Evolutionary conservation across 164 flowering plant species (phyloP), one percentile per base, ranked within the genome.

Genomic region (Macadamia integrifolia): DNA sequence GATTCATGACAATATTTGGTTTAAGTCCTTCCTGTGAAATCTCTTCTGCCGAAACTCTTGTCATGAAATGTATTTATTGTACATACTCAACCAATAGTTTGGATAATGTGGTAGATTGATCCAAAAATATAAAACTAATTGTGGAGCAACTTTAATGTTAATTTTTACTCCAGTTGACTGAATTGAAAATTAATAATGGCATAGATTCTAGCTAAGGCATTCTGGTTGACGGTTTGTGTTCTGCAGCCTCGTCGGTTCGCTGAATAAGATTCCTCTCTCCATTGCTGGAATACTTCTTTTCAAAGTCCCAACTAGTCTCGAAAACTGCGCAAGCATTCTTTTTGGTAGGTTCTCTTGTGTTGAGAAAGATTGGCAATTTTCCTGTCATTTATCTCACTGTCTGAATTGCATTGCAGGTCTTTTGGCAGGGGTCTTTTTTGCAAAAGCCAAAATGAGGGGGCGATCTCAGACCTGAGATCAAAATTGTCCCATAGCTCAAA

Each of bases 191-290:
- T 49, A 11, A 29, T 59, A 23, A 58, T 31, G 15, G 30, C 60
- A 61, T 0, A 10, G 14, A 32, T 53, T 48, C 29, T 56, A 8
- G 11, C 10, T 56, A 14, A 64, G 6, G 15, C 62, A 8, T 42
- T 13, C 14, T 72, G 56, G 62, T 76, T 67, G 71, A 46, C 13
- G 9, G 6, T 52, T 60, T 35, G 64, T 11, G 6, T 23, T 76
- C 56, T 75, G 77, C 96, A 95, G 98, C 80, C 92, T 95, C 60
- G 94, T 95, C 62, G 99, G 99, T n/a, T 95, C 99, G 3, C 80
- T 95, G 49, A 95, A 95, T 66, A 95, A 95, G 84, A 90, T 95
- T 48, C 99, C 99, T 42, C 85, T 95, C 42, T 95, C 99, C 0
- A 57, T 92, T 69, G 87, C 89, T 31, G 99, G 99, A 52, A 89